phyloP scores from a whole-genome alignment of 2,329 filamentous ascomycete genomes.

The Penicillium sp. region DNA sequence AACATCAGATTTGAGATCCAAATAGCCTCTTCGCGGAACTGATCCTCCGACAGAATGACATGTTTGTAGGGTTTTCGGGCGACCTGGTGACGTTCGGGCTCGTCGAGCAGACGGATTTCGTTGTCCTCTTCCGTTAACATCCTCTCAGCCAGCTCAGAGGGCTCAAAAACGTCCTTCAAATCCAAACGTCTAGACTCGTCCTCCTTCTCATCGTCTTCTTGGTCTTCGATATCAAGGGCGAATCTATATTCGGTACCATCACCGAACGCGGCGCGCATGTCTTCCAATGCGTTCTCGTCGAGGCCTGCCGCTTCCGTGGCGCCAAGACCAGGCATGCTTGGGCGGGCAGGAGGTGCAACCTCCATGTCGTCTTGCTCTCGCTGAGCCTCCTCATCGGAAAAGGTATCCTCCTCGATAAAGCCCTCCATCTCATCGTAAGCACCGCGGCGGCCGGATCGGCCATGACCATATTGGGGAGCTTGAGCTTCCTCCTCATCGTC shows the following conservation, averaged over 20 bases:
- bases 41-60: slow-evolving; percentile 74
- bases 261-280: slow-evolving; percentile 94
- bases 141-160: slow-evolving; percentile 88
- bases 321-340: slow-evolving; percentile 63
- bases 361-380: slow-evolving; percentile 81
- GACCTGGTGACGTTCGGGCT: slow-evolving; percentile 91
- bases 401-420: slow-evolving; percentile 96
- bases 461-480: slow-evolving; percentile 51
- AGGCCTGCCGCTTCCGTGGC: slow-evolving; percentile 79
- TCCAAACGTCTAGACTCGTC: slow-evolving; percentile 81
- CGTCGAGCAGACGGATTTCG: slow-evolving; percentile 78
- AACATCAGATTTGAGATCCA: slow-evolving; percentile 93
- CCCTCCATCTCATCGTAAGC: slow-evolving; percentile 81
- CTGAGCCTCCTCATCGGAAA: slow-evolving; percentile 76
- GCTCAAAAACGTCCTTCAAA: slow-evolving; percentile 97
- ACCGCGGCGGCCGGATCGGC: slow-evolving; percentile 51
- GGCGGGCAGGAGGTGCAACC: slow-evolving; percentile 75
- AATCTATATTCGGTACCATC: slow-evolving; percentile 95
- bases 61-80: slow-evolving; percentile 86
- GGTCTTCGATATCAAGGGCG: slow-evolving; percentile 84
- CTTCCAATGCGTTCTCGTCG: slow-evolving; percentile 88
- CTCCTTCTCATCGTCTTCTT: slow-evolving; percentile 73
- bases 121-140: slow-evolving; percentile 96
- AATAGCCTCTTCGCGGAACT: slow-evolving; percentile 82
- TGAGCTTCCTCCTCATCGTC: slow-evolving; percentile 75